Conservation (phyloP, 148 eudicot genomes). For the Vaccinium vitisidaea region DNA sequence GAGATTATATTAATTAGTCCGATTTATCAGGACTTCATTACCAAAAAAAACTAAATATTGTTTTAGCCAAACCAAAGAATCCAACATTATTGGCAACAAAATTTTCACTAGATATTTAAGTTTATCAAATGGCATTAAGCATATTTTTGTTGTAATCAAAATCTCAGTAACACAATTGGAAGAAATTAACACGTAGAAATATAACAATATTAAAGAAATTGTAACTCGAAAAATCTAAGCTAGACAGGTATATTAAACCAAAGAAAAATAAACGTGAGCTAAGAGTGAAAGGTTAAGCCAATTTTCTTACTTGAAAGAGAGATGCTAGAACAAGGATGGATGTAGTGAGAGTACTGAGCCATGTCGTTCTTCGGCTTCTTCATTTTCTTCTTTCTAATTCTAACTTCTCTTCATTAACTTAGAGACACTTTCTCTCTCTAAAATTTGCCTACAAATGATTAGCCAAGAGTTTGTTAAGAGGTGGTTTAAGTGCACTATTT, state of each 20-base stretch:
- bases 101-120: neutral
- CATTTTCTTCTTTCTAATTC: neutral
- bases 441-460: neutral
- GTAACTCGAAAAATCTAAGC: neutral
- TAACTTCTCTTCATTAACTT: neutral
- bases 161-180: too few relatives aligned
- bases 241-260: neutral
- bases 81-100: neutral
- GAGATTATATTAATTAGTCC: too few relatives aligned
- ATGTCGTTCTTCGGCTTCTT: neutral
- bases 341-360: neutral
- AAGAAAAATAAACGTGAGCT: neutral
- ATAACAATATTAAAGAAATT: neutral
- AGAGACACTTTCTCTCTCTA: neutral
- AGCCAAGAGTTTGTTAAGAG: neutral
- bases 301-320: slow-evolving; percentile 5
- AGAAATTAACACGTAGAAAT: neutral
- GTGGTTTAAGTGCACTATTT: neutral
- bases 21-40: too few relatives aligned
- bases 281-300: neutral
- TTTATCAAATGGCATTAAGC: neutral
- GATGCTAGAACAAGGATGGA: neutral
- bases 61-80: neutral
- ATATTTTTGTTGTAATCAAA: too few relatives aligned
- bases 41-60: too few relatives aligned